Base-by-base conservation (phyloP, 2,329 filamentous ascomycete species). In the Cladophialophora immunda region DNA sequence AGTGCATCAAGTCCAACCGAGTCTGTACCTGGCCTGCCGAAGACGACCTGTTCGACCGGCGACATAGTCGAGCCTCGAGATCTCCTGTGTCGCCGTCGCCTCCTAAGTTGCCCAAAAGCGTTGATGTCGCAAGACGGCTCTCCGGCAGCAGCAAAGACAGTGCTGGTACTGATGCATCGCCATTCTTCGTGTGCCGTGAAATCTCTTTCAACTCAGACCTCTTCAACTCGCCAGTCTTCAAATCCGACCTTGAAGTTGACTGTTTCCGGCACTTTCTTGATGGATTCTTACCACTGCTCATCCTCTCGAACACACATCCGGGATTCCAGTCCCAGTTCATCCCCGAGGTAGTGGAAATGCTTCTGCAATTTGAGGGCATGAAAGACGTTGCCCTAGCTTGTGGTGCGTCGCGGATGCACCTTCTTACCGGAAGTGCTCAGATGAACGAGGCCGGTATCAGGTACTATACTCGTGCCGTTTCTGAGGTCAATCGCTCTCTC, bases 1-100 rank as follows among this genome's bases (percentile, higher is more conserved):
- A 63, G 45, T 70, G 68, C 53, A 55, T 59, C 56, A 70, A 68
- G 57, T 68, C 68, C n/a, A 64, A 66, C n/a, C 62, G 68, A 45
- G 34, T 27, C 17, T 70, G 68, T 38, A 41, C 29, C 4, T 69
- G 67, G 67, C 68, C 68, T 30, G 61, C 27, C n/a, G 53, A 66
- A 47, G 68, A 68, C 17, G 66, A 68, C 9, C 27, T 68, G 17
- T 58, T 61, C 41, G 68, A 70, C 41, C 68, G 66, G 41, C 64
- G 67, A 11, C 60, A 69, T 62, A 57, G 61, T 25, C 67, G 58
- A 9, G 61, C 50, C 5, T 69, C 58, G 32, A 62, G 53, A 41
- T 53, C 60, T n/a, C 52, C 67, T 15, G 45, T 25, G 17, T 54
- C 34, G 22, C 19, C 45, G 19, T 41, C 63, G 15, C 41, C 57